Conservation (phyloP, 768 basidiomycete species). For the Panaeolus cyanescens region DNA sequence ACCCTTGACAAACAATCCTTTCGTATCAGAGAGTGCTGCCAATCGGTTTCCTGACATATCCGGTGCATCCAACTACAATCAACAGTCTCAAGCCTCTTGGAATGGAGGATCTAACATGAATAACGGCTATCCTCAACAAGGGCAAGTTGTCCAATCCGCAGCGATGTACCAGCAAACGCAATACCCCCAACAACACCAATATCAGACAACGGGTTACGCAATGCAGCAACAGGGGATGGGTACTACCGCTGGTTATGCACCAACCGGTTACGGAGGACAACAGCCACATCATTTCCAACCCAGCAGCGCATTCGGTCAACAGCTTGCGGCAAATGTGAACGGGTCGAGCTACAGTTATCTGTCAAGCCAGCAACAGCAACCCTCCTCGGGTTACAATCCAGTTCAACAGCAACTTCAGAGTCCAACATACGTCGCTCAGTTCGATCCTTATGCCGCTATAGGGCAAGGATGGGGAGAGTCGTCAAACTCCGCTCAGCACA, state of each 20-base stretch:
- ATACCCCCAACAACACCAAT: slow-evolving; percentile 29
- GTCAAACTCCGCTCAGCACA: slow-evolving; percentile 18
- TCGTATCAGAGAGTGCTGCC: slow-evolving; percentile 49
- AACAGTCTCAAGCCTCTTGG: slow-evolving; percentile 20
- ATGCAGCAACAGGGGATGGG: slow-evolving; percentile 25
- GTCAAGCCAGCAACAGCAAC: slow-evolving; percentile 29
- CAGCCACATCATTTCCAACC: slow-evolving; percentile 42
- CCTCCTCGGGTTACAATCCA: slow-evolving; percentile 40
- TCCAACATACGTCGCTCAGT: slow-evolving; percentile 49
- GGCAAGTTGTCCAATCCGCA: slow-evolving; percentile 25
- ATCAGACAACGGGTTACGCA: slow-evolving; percentile 12
- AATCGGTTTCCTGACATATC: slow-evolving; percentile 69
- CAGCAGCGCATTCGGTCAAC: slow-evolving; percentile 58
- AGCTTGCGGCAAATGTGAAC: slow-evolving; percentile 40
- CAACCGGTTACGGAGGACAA: slow-evolving; percentile 13
- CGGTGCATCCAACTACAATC: slow-evolving; percentile 26
- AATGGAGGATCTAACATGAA: slow-evolving; percentile 13
- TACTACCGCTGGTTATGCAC: slow-evolving; percentile 17
- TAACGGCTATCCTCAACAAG: slow-evolving; percentile 34
- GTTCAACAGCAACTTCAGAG: slow-evolving; percentile 50
- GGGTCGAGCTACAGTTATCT: slow-evolving; percentile 43
- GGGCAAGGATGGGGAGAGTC: slow-evolving; percentile 42
- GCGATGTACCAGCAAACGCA: slow-evolving; percentile 39
- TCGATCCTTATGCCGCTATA: slow-evolving; percentile 53
- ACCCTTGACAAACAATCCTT: slow-evolving; percentile 67